Evolutionary conservation across 106 monocot genomes (phyloP).

Genomic region (Dendrobium officinale): DNA sequence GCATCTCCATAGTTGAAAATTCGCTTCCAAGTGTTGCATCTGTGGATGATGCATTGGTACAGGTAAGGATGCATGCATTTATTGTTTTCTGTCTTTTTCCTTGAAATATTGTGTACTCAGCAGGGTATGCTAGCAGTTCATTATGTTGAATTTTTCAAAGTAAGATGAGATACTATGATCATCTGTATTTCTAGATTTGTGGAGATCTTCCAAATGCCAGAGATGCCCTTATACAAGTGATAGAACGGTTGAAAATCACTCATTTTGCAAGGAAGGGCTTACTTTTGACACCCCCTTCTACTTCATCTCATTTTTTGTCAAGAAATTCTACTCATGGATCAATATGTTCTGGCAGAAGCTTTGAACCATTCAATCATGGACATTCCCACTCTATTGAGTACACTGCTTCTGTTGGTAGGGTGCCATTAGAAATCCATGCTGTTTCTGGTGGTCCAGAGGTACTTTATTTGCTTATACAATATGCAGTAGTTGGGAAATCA

Average conservation of each 20-base stretch:
- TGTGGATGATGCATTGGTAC: constrained; percentile 50
- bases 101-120: not conserved
- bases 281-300: not conserved
- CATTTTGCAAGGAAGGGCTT: constrained; percentile 21
- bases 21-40: constrained; percentile 48
- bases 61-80: constrained; percentile 23
- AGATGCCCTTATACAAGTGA: constrained; percentile 56
- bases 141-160: not conserved
- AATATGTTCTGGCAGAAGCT: not conserved
- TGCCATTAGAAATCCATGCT: not conserved
- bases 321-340: not conserved
- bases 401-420: not conserved
- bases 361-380: not conserved
- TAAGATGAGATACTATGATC: constrained; percentile 6
- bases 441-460: not conserved
- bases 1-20: constrained; percentile 47
- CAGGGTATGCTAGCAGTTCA: constrained; percentile 1
- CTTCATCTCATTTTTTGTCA: not conserved
- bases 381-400: not conserved
- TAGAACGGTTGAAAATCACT: constrained; percentile 40
- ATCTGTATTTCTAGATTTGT: constrained; percentile 37
- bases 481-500: not conserved
- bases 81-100: not conserved
- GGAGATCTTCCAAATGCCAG: constrained; percentile 49
- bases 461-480: not conserved